Percentiles rank a stretch among this genome's conserved stretches.
phyloP scores from a whole-genome alignment of 2,329 filamentous ascomycete genomes.

The Nemania diffusa region DNA sequence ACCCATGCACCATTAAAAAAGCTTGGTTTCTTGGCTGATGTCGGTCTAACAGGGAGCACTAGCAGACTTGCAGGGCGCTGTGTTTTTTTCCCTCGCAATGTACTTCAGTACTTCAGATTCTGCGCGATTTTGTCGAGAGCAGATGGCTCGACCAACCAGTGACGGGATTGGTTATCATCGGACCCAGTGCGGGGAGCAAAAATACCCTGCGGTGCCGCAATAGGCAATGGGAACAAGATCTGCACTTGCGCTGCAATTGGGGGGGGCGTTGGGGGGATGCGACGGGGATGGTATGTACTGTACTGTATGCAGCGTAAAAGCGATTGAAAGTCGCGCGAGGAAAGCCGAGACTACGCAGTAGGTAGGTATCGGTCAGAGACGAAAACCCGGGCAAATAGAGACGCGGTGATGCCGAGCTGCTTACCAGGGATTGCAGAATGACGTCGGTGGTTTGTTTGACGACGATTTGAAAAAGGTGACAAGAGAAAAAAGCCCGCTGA shows the following conservation, averaged over 20 bases:
- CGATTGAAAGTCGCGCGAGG: constrained; percentile 35
- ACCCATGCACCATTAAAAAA: constrained; percentile 39
- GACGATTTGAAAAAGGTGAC: neutral
- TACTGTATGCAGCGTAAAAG: neutral
- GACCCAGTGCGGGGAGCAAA: constrained; percentile 45
- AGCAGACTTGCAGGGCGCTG: constrained; percentile 39
- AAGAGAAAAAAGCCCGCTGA: neutral
- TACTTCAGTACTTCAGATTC: constrained; percentile 27
- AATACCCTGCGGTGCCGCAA: constrained; percentile 45
- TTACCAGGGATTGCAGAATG: constrained; percentile 13
- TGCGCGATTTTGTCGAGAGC: constrained; percentile 49
- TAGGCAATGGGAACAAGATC: constrained; percentile 41
- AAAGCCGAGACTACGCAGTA: constrained; percentile 33
- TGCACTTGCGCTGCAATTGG: constrained; percentile 17
- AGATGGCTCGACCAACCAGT: constrained; percentile 34
- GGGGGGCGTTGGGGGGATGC: constrained; percentile 34
- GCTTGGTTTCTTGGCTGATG: constrained; percentile 46
- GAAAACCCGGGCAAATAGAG: constrained; percentile 18
- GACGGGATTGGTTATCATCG: constrained; percentile 36
- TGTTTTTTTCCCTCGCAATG: constrained; percentile 29
- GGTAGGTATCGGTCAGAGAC: constrained; percentile 31
- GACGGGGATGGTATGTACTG: constrained; percentile 32
- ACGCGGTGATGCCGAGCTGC: constrained; percentile 35
- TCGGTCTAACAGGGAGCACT: constrained; percentile 44
- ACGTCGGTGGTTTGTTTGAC: constrained; percentile 14